Conservation (phyloP, 2,329 filamentous ascomycete species). For the Esteya vermicola region DNA sequence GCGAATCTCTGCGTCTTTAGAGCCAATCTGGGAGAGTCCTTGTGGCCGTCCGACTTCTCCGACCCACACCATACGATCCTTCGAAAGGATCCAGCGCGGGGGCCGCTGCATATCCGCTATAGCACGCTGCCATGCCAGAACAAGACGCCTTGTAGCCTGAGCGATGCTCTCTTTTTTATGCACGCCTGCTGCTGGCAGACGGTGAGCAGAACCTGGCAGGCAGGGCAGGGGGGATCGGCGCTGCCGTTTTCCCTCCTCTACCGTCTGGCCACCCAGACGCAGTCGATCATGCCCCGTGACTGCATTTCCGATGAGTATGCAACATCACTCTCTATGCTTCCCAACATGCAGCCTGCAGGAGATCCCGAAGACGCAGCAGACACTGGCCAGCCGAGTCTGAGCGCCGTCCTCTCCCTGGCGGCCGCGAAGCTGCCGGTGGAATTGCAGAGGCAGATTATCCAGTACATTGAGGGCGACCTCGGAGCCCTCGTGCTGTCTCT, state of each 20-base stretch:
- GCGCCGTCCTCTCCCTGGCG: conserved; percentile 1
- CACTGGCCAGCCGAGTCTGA: background rate
- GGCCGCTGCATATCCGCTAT: background rate
- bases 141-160: background rate
- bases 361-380: no score
- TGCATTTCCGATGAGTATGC: background rate
- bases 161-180: conserved; percentile 3
- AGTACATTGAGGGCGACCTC: conserved; percentile 1
- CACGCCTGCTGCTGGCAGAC: conserved; percentile 5
- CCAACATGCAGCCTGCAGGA: no score
- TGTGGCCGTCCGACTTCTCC: background rate
- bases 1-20: conserved; percentile 2
- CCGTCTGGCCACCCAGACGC: background rate
- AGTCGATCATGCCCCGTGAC: background rate
- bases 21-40: conserved; percentile 1
- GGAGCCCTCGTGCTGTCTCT: conserved; percentile 5
- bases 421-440: conserved; percentile 2
- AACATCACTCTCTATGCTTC: conserved; percentile 1
- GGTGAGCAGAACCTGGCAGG: no score
- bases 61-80: background rate
- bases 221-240: background rate
- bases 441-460: background rate
- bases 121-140: conserved; percentile 4
- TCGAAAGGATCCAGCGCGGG: background rate
- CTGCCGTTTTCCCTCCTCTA: background rate